Evolutionary conservation across 1,139 yeast genomes (phyloP).

Genomic region (Arxiozyma slooffiae): DNA sequence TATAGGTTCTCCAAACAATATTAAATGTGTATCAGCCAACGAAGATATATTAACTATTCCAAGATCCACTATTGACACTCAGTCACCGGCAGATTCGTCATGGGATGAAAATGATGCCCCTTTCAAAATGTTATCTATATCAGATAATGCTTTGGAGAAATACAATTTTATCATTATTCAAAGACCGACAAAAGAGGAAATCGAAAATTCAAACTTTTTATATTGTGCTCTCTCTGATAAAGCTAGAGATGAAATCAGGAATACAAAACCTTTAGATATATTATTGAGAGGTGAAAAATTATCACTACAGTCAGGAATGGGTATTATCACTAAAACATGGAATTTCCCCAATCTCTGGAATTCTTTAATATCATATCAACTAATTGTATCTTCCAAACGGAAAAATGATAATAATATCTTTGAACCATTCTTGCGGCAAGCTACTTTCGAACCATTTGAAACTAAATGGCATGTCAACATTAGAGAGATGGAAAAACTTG

Average conservation of each 20-base stretch:
- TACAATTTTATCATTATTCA: slow-evolving; percentile 46
- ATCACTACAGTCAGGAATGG: slow-evolving; percentile 4
- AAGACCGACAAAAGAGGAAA: slow-evolving; percentile 18
- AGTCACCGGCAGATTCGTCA: slow-evolving; percentile 41
- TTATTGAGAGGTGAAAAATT: slow-evolving; percentile 8
- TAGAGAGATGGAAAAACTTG: slow-evolving; percentile 28
- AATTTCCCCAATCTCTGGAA: slow-evolving; percentile 23
- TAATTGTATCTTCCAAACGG: slow-evolving; percentile 4
- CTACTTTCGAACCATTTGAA: slow-evolving; percentile 57
- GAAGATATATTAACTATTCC: slow-evolving; percentile 38
- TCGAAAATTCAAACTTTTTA: slow-evolving; percentile 31
- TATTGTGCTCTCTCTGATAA: slow-evolving; percentile 11
- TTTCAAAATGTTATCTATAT: slow-evolving; percentile 38
- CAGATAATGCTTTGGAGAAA: slow-evolving; percentile 30
- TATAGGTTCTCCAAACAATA: slow-evolving; percentile 1
- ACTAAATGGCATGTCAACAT: slow-evolving; percentile 64
- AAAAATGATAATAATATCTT: slow-evolving; percentile 29
- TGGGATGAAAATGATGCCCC: slow-evolving; percentile 41
- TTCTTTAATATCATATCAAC: slow-evolving; percentile 23
- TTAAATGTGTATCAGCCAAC: slow-evolving; percentile 39
- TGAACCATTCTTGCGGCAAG: slow-evolving; percentile 61
- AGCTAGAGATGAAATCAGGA: background rate
- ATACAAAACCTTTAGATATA: slow-evolving; percentile 10
- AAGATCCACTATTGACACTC: slow-evolving; percentile 31
- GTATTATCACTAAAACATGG: slow-evolving; percentile 8